Evolutionary conservation across 73 alveolate genomes (phyloP).

Genomic region (Tetrahymena malaccensis): DNA sequence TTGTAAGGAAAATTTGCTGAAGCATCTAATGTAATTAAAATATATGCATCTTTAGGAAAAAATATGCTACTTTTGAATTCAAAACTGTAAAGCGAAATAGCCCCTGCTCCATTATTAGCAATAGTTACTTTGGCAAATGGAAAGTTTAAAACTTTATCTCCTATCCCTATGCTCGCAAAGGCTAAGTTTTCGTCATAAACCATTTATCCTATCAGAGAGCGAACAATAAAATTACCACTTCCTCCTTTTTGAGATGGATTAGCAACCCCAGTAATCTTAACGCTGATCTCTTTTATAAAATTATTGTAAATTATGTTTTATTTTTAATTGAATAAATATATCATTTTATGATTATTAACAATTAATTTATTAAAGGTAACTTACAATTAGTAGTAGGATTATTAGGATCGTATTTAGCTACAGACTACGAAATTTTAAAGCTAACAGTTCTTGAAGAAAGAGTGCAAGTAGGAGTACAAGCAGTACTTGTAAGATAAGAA

Average conservation of each 20-base stretch:
- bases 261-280: conserved; percentile 8
- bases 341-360: not conserved
- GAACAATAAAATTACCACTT: conserved; percentile 47
- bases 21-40: conserved; percentile 28
- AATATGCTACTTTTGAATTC: conserved; percentile 7
- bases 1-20: conserved; percentile 3
- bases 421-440: not conserved
- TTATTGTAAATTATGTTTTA: too few relatives aligned
- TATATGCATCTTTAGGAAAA: conserved; percentile 20
- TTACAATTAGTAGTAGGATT: not conserved
- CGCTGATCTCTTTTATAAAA: not conserved
- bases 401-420: not conserved
- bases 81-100: conserved; percentile 20
- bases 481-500: not conserved
- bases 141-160: conserved; percentile 29
- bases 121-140: conserved; percentile 6
- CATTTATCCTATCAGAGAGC: conserved; percentile 29
- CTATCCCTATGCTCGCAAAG: conserved; percentile 46
- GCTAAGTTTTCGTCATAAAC: conserved; percentile 38
- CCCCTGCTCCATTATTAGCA: conserved; percentile 37
- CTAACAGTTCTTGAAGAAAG: not conserved
- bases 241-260: conserved; percentile 48
- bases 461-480: not conserved
- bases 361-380: not conserved
- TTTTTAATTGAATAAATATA: too few relatives aligned